phyloP scores from a whole-genome alignment of 2,329 filamentous ascomycete species.

The Xylaria sp. region DNA sequence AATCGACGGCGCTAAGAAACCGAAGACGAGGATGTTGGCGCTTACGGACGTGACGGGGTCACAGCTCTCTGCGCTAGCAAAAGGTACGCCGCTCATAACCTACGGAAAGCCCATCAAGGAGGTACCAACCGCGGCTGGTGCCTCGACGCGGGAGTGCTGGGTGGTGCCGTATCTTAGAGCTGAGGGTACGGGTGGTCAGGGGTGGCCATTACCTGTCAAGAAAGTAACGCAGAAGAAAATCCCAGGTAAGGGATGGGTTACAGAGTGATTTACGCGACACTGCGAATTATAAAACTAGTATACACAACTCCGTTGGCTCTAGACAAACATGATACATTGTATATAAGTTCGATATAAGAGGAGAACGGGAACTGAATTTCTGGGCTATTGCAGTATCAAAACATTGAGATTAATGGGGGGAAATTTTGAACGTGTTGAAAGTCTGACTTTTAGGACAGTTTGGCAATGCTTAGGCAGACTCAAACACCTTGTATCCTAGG shows the following conservation, averaged over 20 bases:
- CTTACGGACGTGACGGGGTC: conserved; percentile 80
- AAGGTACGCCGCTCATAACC: conserved; percentile 83
- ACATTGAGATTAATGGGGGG: neutral
- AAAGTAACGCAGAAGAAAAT: conserved; percentile 85
- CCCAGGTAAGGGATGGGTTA: conserved; percentile 77
- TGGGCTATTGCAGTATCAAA: neutral
- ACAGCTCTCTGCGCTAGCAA: conserved; percentile 81
- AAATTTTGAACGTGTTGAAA: neutral
- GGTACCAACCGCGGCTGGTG: conserved; percentile 60
- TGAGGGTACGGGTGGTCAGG: conserved; percentile 71
- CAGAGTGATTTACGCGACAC: conserved; percentile 57
- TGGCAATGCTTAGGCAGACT: neutral
- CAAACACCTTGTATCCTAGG: neutral
- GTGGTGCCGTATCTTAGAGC: conserved; percentile 81
- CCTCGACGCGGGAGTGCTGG: conserved; percentile 76
- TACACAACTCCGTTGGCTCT: neutral
- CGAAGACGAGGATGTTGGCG: conserved; percentile 87
- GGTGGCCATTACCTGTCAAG: conserved; percentile 87
- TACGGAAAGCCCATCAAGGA: conserved; percentile 95
- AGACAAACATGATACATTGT: neutral
- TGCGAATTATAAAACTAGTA: neutral
- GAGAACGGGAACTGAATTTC: neutral
- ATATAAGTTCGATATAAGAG: conserved; percentile 7
- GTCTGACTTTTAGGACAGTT: no score
- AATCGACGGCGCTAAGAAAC: conserved; percentile 55